These are phyloP conservation scores for Urostyla sp. DNA, from an alignment of 73 alveolate species.

Conservation along the genomic window DNA sequence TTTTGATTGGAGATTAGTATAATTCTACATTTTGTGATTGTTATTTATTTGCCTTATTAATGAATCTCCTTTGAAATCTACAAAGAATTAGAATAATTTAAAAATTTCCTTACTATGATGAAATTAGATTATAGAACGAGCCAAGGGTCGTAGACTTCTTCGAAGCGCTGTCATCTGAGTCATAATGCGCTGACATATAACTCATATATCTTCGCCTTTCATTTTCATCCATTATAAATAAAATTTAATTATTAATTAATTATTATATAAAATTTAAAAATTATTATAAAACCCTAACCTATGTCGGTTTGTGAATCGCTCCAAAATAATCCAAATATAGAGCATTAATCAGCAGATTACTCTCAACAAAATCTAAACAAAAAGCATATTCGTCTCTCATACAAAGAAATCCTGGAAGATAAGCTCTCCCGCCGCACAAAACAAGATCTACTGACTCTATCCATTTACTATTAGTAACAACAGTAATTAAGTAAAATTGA, in stretches of 20 bases:
- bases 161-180: conserved; percentile 13
- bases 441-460: neutral
- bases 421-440: conserved; percentile 24
- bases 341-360: neutral
- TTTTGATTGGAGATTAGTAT: neutral
- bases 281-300: neutral
- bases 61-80: neutral
- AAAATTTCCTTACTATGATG: neutral
- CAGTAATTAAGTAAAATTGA: neutral
- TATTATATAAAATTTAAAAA: neutral
- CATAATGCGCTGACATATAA: no score
- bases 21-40: neutral
- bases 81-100: neutral
- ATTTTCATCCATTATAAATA: no score
- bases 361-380: neutral
- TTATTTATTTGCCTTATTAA: neutral
- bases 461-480: neutral
- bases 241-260: neutral
- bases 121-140: neutral
- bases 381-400: neutral
- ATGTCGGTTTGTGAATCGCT: conserved; percentile 1
- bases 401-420: neutral
- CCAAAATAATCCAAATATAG: neutral
- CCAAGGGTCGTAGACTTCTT: neutral
- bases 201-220: no score